phyloP scores from a whole-genome alignment of 495 filamentous ascomycete genomes.

The Xanthoparmelia taractica region DNA sequence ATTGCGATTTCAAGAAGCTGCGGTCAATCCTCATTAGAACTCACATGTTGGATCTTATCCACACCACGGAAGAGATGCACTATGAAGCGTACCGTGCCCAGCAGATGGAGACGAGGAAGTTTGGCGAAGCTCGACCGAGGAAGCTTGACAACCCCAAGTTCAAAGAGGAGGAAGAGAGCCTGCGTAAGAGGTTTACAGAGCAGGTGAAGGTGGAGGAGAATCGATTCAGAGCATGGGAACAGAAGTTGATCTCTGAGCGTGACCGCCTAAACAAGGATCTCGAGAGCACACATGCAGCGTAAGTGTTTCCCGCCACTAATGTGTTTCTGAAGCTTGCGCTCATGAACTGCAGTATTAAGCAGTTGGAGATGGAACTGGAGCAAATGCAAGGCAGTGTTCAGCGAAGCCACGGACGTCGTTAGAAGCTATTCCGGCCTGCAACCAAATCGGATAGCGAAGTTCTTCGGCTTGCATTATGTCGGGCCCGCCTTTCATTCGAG shows the following conservation, averaged over 20 bases:
- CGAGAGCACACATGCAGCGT: slow-evolving; percentile 91
- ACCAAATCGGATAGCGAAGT: background rate
- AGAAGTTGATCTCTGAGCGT: slow-evolving; percentile 96
- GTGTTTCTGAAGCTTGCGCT: slow-evolving; percentile 22
- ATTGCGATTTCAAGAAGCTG: slow-evolving; percentile 99
- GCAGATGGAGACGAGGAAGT: slow-evolving; percentile 99
- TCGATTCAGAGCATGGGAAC: slow-evolving; percentile 98
- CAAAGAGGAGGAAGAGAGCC: slow-evolving; percentile 97
- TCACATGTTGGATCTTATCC: slow-evolving; percentile 99
- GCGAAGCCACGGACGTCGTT: slow-evolving; percentile 94
- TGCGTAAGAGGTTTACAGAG: slow-evolving; percentile 98
- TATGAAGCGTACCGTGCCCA: slow-evolving; percentile 98
- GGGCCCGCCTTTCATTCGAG: background rate
- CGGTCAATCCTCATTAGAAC: slow-evolving; percentile 97
- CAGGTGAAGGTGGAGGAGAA: slow-evolving; percentile 99
- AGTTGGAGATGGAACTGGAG: slow-evolving; percentile 87
- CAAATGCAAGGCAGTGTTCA: slow-evolving; percentile 84
- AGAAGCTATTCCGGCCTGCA: background rate
- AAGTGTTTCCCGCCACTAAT: slow-evolving; percentile 31
- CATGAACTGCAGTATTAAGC: slow-evolving; percentile 65
- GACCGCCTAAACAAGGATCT: slow-evolving; percentile 99
- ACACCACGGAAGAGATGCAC: slow-evolving; percentile 97
- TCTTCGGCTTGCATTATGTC: background rate
- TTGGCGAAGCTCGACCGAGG: slow-evolving; percentile 90
- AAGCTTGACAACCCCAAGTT: slow-evolving; percentile 99